A percentile compares a stretch with the other conserved stretches of the same genome.
These are phyloP conservation scores for Monosporascus cannonballus DNA, from an alignment of 2,329 filamentous ascomycete species.

Conservation along the genomic window DNA sequence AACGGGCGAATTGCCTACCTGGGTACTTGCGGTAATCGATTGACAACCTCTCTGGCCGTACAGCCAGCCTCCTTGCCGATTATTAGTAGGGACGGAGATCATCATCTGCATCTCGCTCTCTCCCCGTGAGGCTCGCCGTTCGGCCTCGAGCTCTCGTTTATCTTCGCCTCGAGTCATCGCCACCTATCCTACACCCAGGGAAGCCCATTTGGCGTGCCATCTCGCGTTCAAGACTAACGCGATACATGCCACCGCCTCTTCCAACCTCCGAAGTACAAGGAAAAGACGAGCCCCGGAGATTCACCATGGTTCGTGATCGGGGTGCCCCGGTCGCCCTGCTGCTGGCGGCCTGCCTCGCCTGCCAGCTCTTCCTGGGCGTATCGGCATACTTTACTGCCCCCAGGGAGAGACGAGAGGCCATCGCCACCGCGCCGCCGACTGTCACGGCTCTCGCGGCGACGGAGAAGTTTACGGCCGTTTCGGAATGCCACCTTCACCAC, in stretches of 20 bases:
- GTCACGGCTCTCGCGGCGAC: slow-evolving; percentile 22
- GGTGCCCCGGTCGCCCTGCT: not conserved
- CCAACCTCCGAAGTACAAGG: not conserved
- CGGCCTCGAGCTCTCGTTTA: too few species aligned
- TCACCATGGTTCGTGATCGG: not conserved
- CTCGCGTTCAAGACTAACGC: too few species aligned
- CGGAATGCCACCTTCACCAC: slow-evolving; percentile 48
- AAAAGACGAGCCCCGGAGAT: not conserved
- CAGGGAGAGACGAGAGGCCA: not conserved
- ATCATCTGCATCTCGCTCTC: too few species aligned
- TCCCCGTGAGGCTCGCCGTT: too few species aligned
- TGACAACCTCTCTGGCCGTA: not conserved
- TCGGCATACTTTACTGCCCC: slow-evolving; percentile 4
- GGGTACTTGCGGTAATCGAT: not conserved
- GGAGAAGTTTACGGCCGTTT: slow-evolving; percentile 38
- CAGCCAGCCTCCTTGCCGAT: not conserved
- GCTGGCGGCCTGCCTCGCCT: not conserved
- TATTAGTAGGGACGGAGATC: too few species aligned
- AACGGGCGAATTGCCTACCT: not conserved
- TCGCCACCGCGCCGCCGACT: slow-evolving; percentile 11
- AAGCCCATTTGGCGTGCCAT: too few species aligned
- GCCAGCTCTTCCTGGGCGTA: not conserved
- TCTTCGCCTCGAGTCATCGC: too few species aligned
- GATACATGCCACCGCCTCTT: not conserved
- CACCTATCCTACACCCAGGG: too few species aligned